Percentiles rank a stretch among this genome's conserved stretches.
Evolutionary conservation across 108 stramenopile genomes (phyloP).

Genomic region (Skeletonema menzelii): DNA sequence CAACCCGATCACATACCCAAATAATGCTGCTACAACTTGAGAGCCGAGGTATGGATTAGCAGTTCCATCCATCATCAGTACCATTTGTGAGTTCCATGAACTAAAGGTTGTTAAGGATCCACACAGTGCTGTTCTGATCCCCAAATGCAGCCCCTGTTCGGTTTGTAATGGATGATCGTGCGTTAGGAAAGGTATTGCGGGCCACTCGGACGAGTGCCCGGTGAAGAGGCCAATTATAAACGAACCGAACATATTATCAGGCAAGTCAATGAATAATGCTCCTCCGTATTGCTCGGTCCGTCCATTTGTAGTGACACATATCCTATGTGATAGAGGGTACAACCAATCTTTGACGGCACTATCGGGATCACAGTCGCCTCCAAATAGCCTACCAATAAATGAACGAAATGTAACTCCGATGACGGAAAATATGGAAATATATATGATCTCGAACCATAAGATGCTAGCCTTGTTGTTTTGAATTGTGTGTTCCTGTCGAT

Average conservation of each 20-base stretch:
- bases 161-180: conserved; percentile 65
- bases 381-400: conserved; percentile 64
- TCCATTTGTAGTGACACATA: conserved; percentile 74
- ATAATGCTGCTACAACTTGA: conserved; percentile 59
- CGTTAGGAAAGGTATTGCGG: conserved; percentile 59
- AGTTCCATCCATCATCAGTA: conserved; percentile 72
- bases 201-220: conserved; percentile 42
- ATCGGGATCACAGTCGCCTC: conserved; percentile 59
- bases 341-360: conserved; percentile 52
- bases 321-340: conserved; percentile 38
- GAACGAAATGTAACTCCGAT: conserved; percentile 50
- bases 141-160: conserved; percentile 52
- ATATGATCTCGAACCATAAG: conserved; percentile 31
- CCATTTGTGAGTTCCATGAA: conserved; percentile 86
- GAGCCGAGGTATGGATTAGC: conserved; percentile 53
- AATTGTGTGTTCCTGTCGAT: background rate
- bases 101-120: conserved; percentile 79
- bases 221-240: conserved; percentile 64
- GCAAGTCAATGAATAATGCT: conserved; percentile 70
- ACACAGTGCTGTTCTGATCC: conserved; percentile 64
- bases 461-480: background rate
- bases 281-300: conserved; percentile 65
- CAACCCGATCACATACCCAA: conserved; percentile 74
- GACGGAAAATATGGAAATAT: conserved; percentile 57
- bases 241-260: conserved; percentile 68